Evolutionary conservation across 495 filamentous ascomycete species (phyloP), one percentile per base, ranked within the genome.

Genomic region (Talaromyces ruber): DNA sequence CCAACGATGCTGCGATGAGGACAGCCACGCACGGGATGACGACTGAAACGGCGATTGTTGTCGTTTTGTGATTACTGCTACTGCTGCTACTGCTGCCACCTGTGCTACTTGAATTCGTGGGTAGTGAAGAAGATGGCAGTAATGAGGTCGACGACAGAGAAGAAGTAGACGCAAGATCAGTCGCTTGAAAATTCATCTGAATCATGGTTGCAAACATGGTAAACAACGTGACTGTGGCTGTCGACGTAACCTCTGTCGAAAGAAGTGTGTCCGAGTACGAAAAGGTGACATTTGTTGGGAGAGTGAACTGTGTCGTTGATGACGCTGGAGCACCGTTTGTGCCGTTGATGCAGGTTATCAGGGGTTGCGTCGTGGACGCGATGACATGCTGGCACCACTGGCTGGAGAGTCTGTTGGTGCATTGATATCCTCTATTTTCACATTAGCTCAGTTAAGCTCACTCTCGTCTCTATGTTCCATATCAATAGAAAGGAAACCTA

Each of bases 11-110:
- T 22, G 54, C 54, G 14, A 34, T 21, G 26, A 57, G 12, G 16
- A 34, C 0, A 22, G 29, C 54, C 9, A 57, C 6, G 29, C 26
- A 30, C 7, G 54, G 54, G n/a, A 57, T 34, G 1, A 57, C 28
- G 54, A 57, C 54, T 21, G 54, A 16, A 29, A 57, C 16, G 26
- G 54, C 54, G 54, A 57, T 57, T 57, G 54, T 57, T 16, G 54
- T 57, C 22, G 54, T 57, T 32, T 34, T 29, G 54, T 34, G 26
- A 18, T 57, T 57, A n/a, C 12, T 57, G 11, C 18, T 21, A 14
- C 54, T 55, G 11, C 52, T 29, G 25, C 52, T 30, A 5, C 52
- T 29, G 25, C 52, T 30, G 12, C 4, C 14, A 25, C 52, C 47
- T 12, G 47, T 52, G 18, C 24, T 25, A 1, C 18, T 30, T 30